A percentile compares a stretch with the other conserved stretches of the same genome.
These are phyloP conservation scores for Coniochaeta sp. DNA, from an alignment of 2,329 filamentous ascomycete species.

Conservation along the genomic window DNA sequence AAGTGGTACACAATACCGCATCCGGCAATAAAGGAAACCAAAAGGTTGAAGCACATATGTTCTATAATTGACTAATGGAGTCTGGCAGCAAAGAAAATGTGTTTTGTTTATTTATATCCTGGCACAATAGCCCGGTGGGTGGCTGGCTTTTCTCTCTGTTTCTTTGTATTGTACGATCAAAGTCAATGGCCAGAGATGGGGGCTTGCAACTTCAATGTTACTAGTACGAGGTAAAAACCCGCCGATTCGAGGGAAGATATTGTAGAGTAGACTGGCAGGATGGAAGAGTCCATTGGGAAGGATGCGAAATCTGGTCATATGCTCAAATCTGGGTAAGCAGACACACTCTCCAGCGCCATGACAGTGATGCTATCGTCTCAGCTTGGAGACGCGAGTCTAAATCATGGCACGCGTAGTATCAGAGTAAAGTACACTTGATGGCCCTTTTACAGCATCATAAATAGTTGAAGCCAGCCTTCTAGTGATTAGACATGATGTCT, in stretches of 20 bases:
- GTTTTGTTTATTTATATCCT: not conserved
- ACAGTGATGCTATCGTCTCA: not conserved
- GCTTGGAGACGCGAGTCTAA: not conserved
- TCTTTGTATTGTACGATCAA: not conserved
- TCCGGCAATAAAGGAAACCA: not conserved
- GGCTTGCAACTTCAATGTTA: not conserved
- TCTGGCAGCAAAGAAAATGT: not conserved
- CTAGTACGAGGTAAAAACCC: too few species aligned
- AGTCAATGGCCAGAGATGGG: not conserved
- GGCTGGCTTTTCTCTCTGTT: not conserved
- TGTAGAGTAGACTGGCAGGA: too few species aligned
- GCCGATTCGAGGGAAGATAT: too few species aligned
- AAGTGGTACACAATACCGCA: not conserved
- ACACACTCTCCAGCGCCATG: not conserved
- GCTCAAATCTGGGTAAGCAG: not conserved
- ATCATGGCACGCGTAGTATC: not conserved
- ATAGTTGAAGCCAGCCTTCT: not conserved
- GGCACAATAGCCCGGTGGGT: not conserved
- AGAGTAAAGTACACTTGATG: too few species aligned
- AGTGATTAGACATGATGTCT: too few species aligned
- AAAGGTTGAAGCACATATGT: not conserved
- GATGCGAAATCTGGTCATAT: not conserved
- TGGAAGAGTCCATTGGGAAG: not conserved
- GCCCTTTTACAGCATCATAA: too few species aligned
- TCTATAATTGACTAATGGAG: not conserved